Evolutionary conservation across 1,284 basidiomycete species (phyloP), one percentile per base, ranked within the genome.

Genomic region (Earliella scabrosa): DNA sequence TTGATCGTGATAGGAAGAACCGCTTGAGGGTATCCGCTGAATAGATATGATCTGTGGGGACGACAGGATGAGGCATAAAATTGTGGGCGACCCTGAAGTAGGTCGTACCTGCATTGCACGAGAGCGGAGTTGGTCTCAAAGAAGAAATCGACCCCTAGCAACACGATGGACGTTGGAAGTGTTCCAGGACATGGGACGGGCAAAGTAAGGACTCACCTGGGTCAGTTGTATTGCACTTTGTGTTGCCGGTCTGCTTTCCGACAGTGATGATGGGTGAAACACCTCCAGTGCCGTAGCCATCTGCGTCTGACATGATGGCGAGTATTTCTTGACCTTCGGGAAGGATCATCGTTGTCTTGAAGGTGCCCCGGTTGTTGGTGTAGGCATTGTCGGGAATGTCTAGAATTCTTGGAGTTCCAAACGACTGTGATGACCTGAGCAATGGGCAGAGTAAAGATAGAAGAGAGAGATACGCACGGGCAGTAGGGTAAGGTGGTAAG

Each of bases 231-330:
- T 85, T 78, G 68, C 90, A 92, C 20, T 65, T 20, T 13, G 16
- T 72, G 7, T 77, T 76, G 41, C 77, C 77, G 16, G 63, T 50
- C 4, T 83, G 77, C 10, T 71, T 58, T 36, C 78, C 83, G 4
- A 85, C 82, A 0, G 75, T 79, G 35, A 88, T 65, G 2, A 87
- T 41, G 32, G 71, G 58, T 1, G 85, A 82, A 6, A 77, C 77
- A 18, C 88, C 89, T 7, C 89, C 88, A 9, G 83, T 74, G 40
- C 74, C 87, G 66, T 86, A 88, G 0, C 88, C 88, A 43, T 80
- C 81, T 18, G 82, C 75, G 67, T 92, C 90, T 21, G 86, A 90
- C 87, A 92, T 87, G 35, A 82, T 79, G 20, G 87, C 61, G 11
- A 91, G 52, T 51, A 90, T 76, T 50, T 73, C 66, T 11, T 76